Percentiles rank a stretch among this genome's conserved stretches.
Evolutionary conservation across 1,284 basidiomycete genomes (phyloP).

Genomic region (Somion occarium): DNA sequence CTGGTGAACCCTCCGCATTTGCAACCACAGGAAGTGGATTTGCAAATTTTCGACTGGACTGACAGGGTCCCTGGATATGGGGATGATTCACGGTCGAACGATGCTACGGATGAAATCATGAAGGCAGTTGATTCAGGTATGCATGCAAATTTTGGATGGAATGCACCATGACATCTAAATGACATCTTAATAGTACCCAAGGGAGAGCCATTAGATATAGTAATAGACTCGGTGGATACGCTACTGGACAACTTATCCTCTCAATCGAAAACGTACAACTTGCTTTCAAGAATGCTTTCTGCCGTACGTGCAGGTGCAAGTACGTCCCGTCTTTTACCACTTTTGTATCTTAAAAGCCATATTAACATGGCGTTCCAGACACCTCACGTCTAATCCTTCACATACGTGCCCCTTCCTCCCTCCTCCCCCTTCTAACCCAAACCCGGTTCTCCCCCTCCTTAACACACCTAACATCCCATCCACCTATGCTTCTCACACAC

Average conservation of each 20-base stretch:
- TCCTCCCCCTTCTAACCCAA: constrained; percentile 53
- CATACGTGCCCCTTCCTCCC: constrained; percentile 43
- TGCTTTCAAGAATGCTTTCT: constrained; percentile 42
- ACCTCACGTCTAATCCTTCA: constrained; percentile 68
- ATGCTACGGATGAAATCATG: constrained; percentile 37
- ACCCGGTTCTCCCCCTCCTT: constrained; percentile 65
- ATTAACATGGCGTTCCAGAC: too few species aligned
- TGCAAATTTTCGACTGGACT: constrained; percentile 50
- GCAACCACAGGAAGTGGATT: constrained; percentile 16
- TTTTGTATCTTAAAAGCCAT: too few species aligned
- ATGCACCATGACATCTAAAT: neutral
- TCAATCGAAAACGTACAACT: constrained; percentile 44
- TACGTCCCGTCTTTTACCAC: constrained; percentile 28
- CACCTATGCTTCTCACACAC: constrained; percentile 57
- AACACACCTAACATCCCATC: constrained; percentile 61
- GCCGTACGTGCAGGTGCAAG: constrained; percentile 41
- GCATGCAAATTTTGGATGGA: neutral
- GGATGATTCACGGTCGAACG: constrained; percentile 23
- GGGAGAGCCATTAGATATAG: constrained; percentile 38
- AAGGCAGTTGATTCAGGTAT: constrained; percentile 42
- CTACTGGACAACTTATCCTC: constrained; percentile 54
- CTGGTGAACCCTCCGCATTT: constrained; percentile 26
- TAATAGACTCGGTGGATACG: constrained; percentile 67
- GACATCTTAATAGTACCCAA: neutral
- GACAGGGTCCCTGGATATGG: constrained; percentile 51